Conservation (phyloP, 2,329 filamentous ascomycete species). For the Pseudopithomyces maydicus region DNA sequence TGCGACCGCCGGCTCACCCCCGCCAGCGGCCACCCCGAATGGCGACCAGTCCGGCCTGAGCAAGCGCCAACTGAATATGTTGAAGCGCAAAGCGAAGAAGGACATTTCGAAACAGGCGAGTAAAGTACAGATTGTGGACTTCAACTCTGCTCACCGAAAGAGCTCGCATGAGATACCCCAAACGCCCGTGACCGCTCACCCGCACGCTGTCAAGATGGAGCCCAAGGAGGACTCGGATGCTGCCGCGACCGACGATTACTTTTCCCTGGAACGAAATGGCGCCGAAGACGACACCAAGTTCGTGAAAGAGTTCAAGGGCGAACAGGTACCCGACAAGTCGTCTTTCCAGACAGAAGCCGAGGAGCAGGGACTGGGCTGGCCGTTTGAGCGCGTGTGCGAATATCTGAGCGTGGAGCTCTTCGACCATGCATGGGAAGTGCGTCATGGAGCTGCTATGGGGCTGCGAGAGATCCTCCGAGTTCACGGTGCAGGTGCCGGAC, state of each 20-base stretch:
- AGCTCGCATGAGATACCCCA: constrained; percentile 66
- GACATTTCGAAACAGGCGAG: constrained; percentile 87
- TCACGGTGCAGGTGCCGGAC: constrained; percentile 88
- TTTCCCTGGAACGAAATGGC: constrained; percentile 80
- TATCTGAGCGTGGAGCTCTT: constrained; percentile 94
- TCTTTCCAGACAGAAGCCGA: constrained; percentile 79
- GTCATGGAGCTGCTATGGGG: constrained; percentile 95
- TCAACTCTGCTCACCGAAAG: constrained; percentile 70
- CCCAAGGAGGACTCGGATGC: constrained; percentile 64
- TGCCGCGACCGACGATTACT: constrained; percentile 75
- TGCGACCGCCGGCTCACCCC: constrained; percentile 49
- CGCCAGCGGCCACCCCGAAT: constrained; percentile 47
- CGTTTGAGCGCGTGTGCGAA: constrained; percentile 90
- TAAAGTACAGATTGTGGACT: constrained; percentile 87
- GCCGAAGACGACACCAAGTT: constrained; percentile 90
- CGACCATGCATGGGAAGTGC: constrained; percentile 90
- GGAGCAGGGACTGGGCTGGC: constrained; percentile 85
- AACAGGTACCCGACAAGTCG: constrained; percentile 79
- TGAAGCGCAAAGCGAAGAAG: constrained; percentile 92
- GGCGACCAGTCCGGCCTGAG: constrained; percentile 67
- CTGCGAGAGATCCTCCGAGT: constrained; percentile 87
- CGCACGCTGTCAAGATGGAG: constrained; percentile 65
- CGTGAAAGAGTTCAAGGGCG: constrained; percentile 93
- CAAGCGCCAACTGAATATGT: constrained; percentile 89
- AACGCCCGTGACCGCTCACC: constrained; percentile 55